Percentiles rank a stretch among this genome's conserved stretches.
These are phyloP conservation scores for Ulota crispa DNA, from an alignment of 225 moss, liverwort and hornwort genomes.

Conservation along the genomic window DNA sequence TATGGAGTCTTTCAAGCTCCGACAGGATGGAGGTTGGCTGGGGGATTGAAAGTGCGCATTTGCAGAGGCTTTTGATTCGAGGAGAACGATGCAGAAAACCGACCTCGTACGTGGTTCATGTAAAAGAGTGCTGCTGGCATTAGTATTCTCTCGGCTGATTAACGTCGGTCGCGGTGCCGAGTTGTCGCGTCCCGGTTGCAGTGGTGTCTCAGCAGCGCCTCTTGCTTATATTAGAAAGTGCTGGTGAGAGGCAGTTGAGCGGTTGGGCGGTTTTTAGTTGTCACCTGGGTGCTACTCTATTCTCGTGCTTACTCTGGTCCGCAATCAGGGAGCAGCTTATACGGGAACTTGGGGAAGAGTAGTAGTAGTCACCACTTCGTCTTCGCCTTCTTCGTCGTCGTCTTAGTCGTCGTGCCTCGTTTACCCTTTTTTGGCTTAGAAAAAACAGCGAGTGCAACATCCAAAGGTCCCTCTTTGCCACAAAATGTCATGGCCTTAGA, in stretches of 20 bases:
- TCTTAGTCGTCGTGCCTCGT: too few relatives aligned
- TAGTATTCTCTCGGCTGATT: slow-evolving; percentile 12
- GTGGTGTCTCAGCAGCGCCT: slow-evolving; percentile 18
- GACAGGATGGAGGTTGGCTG: slow-evolving; percentile 21
- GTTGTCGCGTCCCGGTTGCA: slow-evolving; percentile 31
- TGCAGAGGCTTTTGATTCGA: slow-evolving; percentile 4
- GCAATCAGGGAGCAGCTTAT: slow-evolving; percentile 32
- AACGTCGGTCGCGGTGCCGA: background rate
- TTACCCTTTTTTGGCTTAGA: background rate
- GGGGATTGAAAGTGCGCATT: slow-evolving; percentile 23
- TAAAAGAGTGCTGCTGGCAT: slow-evolving; percentile 15
- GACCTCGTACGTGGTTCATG: background rate
- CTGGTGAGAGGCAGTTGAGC: slow-evolving; percentile 29
- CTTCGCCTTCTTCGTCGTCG: background rate
- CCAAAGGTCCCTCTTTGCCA: background rate
- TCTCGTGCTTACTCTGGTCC: slow-evolving; percentile 12
- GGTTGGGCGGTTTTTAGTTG: slow-evolving; percentile 28
- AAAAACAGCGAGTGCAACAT: background rate
- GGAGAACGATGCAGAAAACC: slow-evolving; percentile 11
- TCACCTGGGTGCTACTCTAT: slow-evolving; percentile 19
- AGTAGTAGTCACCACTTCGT: background rate
- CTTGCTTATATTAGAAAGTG: slow-evolving; percentile 33
- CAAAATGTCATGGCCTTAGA: slow-evolving; percentile 38
- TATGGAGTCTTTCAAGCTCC: background rate
- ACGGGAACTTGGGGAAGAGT: background rate